Percentiles rank a stretch among this genome's conserved stretches.
phyloP scores from a whole-genome alignment of 192 early-diverging fungal genomes.

The Linderina pennispora region DNA sequence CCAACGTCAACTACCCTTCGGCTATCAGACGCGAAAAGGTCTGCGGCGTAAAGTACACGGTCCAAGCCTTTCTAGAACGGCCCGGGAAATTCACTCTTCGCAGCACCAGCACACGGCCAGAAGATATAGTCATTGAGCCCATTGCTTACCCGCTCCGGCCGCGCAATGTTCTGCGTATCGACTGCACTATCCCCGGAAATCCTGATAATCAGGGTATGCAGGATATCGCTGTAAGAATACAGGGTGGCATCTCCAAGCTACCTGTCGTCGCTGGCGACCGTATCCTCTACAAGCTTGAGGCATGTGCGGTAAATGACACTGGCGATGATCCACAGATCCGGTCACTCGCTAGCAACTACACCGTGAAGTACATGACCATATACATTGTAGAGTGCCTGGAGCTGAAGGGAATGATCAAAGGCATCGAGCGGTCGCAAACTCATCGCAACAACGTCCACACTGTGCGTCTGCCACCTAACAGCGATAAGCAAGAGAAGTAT shows the following conservation, averaged over 20 bases:
- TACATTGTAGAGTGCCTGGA: conserved; percentile 22
- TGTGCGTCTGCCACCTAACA: conserved; percentile 4
- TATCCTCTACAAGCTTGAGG: conserved; percentile 15
- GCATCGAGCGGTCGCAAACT: conserved; percentile 11
- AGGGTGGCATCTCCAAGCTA: conserved; percentile 7
- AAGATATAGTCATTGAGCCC: conserved; percentile 23
- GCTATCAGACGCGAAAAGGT: conserved; percentile 16
- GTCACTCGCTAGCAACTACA: neutral
- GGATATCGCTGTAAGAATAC: conserved; percentile 11
- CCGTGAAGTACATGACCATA: conserved; percentile 9
- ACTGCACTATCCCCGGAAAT: neutral
- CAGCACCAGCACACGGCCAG: conserved; percentile 10
- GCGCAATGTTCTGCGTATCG: conserved; percentile 3
- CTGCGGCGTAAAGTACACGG: conserved; percentile 23
- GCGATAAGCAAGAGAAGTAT: neutral
- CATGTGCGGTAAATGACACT: neutral
- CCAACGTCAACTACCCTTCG: conserved; percentile 29
- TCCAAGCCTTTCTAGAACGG: conserved; percentile 30
- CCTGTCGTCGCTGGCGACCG: conserved; percentile 34
- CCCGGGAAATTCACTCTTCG: conserved; percentile 19
- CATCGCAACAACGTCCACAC: conserved; percentile 12
- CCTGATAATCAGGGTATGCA: neutral
- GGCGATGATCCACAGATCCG: neutral
- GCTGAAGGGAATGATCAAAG: conserved; percentile 24
- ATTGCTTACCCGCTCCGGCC: conserved; percentile 15